Conservation (phyloP, 306 rosid species). For the Cicer arietinum region DNA sequence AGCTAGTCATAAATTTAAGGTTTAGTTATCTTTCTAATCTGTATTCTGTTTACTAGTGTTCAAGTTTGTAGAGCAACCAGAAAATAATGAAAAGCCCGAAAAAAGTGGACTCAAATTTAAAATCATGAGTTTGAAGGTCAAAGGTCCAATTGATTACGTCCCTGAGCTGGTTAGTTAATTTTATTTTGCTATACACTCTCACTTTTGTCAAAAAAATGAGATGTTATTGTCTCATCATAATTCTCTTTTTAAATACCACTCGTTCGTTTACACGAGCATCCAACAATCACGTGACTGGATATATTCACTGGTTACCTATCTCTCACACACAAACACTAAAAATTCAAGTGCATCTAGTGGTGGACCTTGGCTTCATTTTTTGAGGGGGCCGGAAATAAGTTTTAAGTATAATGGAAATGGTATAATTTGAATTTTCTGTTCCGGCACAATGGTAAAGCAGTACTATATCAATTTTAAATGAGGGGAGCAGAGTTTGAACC, state of each 20-base stretch:
- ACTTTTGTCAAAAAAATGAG: slow-evolving; percentile 13
- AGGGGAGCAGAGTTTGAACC: no score
- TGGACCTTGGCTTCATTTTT: no score
- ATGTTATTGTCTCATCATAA: slow-evolving; percentile 12
- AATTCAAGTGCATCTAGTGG: neutral
- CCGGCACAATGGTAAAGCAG: no score
- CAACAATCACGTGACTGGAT: neutral
- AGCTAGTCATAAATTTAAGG: neutral
- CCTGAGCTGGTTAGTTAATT: slow-evolving; percentile 90
- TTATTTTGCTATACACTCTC: slow-evolving; percentile 5
- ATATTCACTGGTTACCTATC: neutral
- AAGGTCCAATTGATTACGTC: slow-evolving; percentile 82
- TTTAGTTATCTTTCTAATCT: slow-evolving; percentile 28
- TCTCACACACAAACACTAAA: neutral
- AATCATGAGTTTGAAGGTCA: slow-evolving; percentile 99
- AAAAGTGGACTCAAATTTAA: slow-evolving; percentile 92
- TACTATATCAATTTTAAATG: no score
- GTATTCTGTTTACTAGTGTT: slow-evolving; percentile 62
- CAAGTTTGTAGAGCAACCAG: slow-evolving; percentile 96
- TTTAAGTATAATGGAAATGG: no score
- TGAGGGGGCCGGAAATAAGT: no score
- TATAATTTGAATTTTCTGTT: no score
- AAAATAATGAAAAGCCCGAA: slow-evolving; percentile 85
- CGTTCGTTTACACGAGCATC: neutral
- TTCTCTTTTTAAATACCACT: neutral